Percentiles rank a stretch among this genome's conserved stretches.
phyloP scores from a whole-genome alignment of 2,329 filamentous ascomycete genomes.

The Tricladium varicosporioides region DNA sequence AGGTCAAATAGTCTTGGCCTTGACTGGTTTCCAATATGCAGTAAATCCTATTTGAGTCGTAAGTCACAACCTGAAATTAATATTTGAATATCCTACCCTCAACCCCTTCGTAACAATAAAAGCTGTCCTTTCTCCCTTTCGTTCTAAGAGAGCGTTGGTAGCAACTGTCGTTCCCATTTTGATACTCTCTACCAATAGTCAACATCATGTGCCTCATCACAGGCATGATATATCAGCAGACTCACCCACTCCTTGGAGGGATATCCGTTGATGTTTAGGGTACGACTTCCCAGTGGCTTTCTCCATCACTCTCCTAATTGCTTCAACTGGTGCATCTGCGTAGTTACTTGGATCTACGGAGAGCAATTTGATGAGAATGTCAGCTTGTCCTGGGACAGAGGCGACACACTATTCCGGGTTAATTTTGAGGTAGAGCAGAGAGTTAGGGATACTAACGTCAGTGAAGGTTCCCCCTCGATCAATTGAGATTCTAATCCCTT shows the following conservation, averaged over 20 bases:
- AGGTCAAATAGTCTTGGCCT: slow-evolving; percentile 89
- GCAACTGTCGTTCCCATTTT: slow-evolving; percentile 52
- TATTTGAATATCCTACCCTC: too few relatives aligned
- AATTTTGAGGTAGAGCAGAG: too few relatives aligned
- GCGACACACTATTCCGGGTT: slow-evolving; percentile 43
- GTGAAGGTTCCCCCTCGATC: slow-evolving; percentile 68
- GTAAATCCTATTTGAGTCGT: slow-evolving; percentile 54
- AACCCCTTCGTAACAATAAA: slow-evolving; percentile 55
- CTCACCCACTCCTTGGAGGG: too few relatives aligned
- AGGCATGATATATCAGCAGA: too few relatives aligned
- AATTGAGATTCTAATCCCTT: too few relatives aligned
- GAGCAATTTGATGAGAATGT: slow-evolving; percentile 70
- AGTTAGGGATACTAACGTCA: slow-evolving; percentile 38
- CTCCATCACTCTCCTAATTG: slow-evolving; percentile 58
- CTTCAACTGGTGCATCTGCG: slow-evolving; percentile 64
- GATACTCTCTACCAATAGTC: not conserved
- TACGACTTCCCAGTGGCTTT: slow-evolving; percentile 38
- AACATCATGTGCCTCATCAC: not conserved
- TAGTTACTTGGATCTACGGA: slow-evolving; percentile 71
- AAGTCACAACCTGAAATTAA: too few relatives aligned
- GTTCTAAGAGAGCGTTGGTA: slow-evolving; percentile 68
- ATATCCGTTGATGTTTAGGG: not conserved
- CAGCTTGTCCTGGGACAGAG: slow-evolving; percentile 52
- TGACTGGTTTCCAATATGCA: slow-evolving; percentile 88
- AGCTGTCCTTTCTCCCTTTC: slow-evolving; percentile 68